A percentile compares a stretch with the other conserved stretches of the same genome.
Evolutionary conservation across 257 asterid genomes (phyloP).

Genomic region (Scutellaria baicalensis): DNA sequence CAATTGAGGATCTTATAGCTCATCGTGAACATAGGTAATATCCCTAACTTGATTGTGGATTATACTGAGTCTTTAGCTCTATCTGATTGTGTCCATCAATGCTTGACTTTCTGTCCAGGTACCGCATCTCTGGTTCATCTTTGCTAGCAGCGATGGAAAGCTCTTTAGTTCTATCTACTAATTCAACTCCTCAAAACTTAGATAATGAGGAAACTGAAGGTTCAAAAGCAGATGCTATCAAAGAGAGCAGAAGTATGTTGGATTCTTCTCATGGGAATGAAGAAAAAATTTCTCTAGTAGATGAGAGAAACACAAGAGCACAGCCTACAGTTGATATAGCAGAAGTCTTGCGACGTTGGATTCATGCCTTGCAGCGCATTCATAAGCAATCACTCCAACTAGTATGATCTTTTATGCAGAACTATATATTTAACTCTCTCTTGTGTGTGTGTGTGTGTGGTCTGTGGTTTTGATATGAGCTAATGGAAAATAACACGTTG

Average conservation of each 20-base stretch:
- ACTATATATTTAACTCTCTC: background rate
- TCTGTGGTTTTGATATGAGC: too few species aligned
- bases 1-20: slow-evolving; percentile 98
- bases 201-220: slow-evolving; percentile 53
- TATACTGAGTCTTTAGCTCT: background rate
- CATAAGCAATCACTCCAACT: slow-evolving; percentile 89
- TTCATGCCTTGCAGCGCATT: slow-evolving; percentile 95
- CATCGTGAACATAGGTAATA: slow-evolving; percentile 96
- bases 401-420: slow-evolving; percentile 37
- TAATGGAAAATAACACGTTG: too few species aligned
- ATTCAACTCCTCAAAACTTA: slow-evolving; percentile 35
- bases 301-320: slow-evolving; percentile 72
- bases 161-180: slow-evolving; percentile 48
- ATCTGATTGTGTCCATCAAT: slow-evolving; percentile 11
- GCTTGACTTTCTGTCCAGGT: slow-evolving; percentile 45
- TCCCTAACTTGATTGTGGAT: background rate
- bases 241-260: slow-evolving; percentile 27
- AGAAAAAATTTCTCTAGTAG: slow-evolving; percentile 47
- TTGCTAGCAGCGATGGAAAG: slow-evolving; percentile 95
- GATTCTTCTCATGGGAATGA: slow-evolving; percentile 45
- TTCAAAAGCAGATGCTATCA: slow-evolving; percentile 33
- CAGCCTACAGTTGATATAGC: slow-evolving; percentile 96
- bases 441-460: background rate
- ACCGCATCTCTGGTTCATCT: slow-evolving; percentile 96
- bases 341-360: slow-evolving; percentile 96